phyloP scores from a whole-genome alignment of 345 rosid species.

The Cardamine occulta region DNA sequence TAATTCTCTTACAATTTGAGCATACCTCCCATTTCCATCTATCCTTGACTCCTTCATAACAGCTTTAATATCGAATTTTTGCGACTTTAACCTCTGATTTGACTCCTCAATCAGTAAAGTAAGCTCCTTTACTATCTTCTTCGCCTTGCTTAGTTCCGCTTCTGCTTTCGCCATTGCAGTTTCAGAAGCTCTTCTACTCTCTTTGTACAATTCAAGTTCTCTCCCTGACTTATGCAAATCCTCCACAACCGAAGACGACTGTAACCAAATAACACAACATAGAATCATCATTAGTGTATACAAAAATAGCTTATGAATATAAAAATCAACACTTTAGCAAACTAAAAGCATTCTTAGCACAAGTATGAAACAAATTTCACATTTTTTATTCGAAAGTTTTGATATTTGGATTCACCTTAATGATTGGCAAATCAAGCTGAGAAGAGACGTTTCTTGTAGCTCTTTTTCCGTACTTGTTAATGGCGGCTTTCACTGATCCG shows the following conservation, averaged over 20 bases:
- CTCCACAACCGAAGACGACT: conserved; percentile 59
- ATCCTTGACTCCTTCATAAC: conserved; percentile 37
- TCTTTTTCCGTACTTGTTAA: conserved; percentile 55
- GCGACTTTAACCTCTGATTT: conserved; percentile 42
- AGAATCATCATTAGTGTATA: background rate
- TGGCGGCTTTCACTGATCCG: conserved; percentile 71
- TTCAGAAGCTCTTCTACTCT: conserved; percentile 59
- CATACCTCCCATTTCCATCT: conserved; percentile 37
- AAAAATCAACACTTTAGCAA: conserved; percentile 26
- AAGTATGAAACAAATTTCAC: background rate
- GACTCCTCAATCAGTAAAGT: conserved; percentile 54
- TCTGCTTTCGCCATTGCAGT: conserved; percentile 55
- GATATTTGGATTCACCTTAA: conserved; percentile 49
- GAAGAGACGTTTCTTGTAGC: conserved; percentile 48
- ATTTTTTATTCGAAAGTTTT: background rate
- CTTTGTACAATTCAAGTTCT: conserved; percentile 53
- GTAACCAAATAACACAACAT: conserved; percentile 23
- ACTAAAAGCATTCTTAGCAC: background rate
- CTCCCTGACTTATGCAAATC: conserved; percentile 63
- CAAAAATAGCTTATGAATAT: background rate
- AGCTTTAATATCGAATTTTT: conserved; percentile 39
- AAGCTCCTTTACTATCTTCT: conserved; percentile 53
- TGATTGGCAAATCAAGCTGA: conserved; percentile 48
- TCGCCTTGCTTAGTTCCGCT: conserved; percentile 55
- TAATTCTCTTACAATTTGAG: conserved; percentile 55